These are phyloP conservation scores for Daldinia sp. DNA, from an alignment of 2,329 filamentous ascomycete genomes.

Conservation along the genomic window DNA sequence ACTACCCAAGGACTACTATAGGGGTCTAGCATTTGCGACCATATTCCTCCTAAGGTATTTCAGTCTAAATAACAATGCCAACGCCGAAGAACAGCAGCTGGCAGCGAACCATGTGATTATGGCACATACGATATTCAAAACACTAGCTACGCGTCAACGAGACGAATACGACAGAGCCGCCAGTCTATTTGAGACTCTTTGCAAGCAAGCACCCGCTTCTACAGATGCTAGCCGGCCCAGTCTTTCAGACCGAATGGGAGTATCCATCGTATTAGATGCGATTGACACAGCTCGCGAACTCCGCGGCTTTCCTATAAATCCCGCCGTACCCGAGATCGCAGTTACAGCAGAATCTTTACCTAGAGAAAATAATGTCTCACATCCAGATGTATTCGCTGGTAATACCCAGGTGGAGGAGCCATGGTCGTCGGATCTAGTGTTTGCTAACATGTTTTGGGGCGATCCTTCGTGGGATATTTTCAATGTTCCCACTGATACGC, in stretches of 20 bases:
- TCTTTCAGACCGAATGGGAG: constrained; percentile 45
- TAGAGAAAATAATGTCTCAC: constrained; percentile 8
- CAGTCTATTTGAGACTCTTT: constrained; percentile 47
- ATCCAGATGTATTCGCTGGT: constrained; percentile 23
- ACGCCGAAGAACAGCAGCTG: constrained; percentile 48
- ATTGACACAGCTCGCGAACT: constrained; percentile 40
- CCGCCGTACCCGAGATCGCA: constrained; percentile 27
- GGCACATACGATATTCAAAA: constrained; percentile 49
- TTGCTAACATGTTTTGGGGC: constrained; percentile 46
- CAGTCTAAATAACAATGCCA: constrained; percentile 43
- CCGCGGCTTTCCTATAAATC: constrained; percentile 35
- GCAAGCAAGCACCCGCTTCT: constrained; percentile 42
- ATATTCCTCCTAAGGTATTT: constrained; percentile 52
- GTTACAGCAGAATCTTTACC: constrained; percentile 13
- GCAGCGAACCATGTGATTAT: constrained; percentile 49
- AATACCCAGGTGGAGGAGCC: constrained; percentile 35
- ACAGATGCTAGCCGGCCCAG: constrained; percentile 37
- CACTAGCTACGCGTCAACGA: constrained; percentile 34
- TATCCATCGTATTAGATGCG: constrained; percentile 46
- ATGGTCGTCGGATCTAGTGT: constrained; percentile 44
- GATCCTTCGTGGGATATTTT: constrained; percentile 47
- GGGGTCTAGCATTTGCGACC: constrained; percentile 49
- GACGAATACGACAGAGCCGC: constrained; percentile 48
- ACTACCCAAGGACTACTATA: constrained; percentile 48
- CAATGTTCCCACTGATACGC: constrained; percentile 34